Conservation (phyloP, 2,329 filamentous ascomycete genomes). For the Emmonsiellopsis sp. region DNA sequence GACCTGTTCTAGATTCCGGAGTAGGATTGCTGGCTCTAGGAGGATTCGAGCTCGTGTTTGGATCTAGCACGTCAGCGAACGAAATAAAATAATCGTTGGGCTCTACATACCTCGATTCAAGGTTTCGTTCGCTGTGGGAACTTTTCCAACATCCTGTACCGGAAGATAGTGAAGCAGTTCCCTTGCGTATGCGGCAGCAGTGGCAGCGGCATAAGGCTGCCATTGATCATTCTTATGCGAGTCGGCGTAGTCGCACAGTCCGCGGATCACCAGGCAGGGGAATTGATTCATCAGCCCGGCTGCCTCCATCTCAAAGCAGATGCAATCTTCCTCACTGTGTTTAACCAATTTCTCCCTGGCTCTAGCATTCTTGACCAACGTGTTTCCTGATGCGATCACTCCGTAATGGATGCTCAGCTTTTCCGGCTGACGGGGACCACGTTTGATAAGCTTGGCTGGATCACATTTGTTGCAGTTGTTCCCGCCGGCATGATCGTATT, state of each 20-base stretch:
- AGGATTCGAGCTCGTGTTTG: neutral
- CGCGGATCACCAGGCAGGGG: constrained; percentile 9
- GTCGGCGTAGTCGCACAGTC: constrained; percentile 13
- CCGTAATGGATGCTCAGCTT: constrained; percentile 16
- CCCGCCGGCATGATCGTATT: constrained; percentile 1
- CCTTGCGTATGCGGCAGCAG: neutral
- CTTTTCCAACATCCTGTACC: neutral
- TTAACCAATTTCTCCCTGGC: constrained; percentile 10
- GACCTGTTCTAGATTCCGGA: neutral
- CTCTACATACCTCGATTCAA: neutral
- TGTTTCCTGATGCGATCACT: constrained; percentile 18
- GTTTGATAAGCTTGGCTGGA: constrained; percentile 8
- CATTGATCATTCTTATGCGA: constrained; percentile 15
- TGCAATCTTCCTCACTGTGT: constrained; percentile 6
- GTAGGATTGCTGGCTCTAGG: neutral
- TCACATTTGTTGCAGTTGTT: constrained; percentile 12
- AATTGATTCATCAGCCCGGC: constrained; percentile 1
- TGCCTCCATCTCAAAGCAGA: constrained; percentile 19
- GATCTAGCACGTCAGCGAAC: neutral
- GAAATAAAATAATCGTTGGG: neutral
- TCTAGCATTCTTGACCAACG: constrained; percentile 15
- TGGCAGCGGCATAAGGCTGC: constrained; percentile 15
- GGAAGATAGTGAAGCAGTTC: neutral
- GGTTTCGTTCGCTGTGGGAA: neutral
- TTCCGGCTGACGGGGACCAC: constrained; percentile 5